Evolutionary conservation across 345 rosid genomes (phyloP).

Genomic region (Bruguiera gymnorhiza): DNA sequence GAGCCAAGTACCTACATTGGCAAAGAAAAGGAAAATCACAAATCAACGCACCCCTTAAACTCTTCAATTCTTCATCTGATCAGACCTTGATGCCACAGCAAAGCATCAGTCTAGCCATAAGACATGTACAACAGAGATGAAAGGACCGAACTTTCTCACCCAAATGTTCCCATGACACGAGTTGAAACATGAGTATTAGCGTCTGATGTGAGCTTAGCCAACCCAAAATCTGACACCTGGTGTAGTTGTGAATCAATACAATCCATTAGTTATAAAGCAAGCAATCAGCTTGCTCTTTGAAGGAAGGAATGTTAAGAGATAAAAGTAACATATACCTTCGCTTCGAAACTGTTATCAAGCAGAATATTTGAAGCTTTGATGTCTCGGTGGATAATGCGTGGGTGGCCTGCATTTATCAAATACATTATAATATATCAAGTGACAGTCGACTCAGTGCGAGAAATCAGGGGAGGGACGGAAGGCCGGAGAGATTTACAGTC

Average conservation of each 20-base stretch:
- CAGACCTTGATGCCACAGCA: no score
- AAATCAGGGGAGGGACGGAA: neutral
- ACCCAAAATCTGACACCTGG: conserved; percentile 90
- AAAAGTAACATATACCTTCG: conserved; percentile 44
- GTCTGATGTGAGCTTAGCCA: conserved; percentile 79
- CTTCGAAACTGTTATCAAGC: conserved; percentile 65
- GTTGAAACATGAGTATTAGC: conserved; percentile 79
- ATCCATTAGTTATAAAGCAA: neutral
- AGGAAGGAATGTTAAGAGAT: neutral
- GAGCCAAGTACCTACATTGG: conserved; percentile 70
- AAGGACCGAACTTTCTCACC: conserved; percentile 36
- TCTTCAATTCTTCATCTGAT: neutral
- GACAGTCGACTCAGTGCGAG: neutral
- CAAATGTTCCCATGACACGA: conserved; percentile 96
- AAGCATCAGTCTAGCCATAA: neutral
- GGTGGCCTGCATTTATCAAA: conserved; percentile 59
- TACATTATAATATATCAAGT: neutral
- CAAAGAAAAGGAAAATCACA: neutral
- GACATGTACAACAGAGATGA: no score
- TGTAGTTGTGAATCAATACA: neutral
- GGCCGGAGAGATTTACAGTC: conserved; percentile 55
- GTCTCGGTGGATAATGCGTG: conserved; percentile 87
- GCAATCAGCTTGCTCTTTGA: neutral
- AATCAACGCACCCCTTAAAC: neutral
- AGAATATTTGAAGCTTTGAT: conserved; percentile 86